These are phyloP conservation scores for Bryopsis sp. DNA, from an alignment of 139 green algal genomes.

Conservation along the genomic window DNA sequence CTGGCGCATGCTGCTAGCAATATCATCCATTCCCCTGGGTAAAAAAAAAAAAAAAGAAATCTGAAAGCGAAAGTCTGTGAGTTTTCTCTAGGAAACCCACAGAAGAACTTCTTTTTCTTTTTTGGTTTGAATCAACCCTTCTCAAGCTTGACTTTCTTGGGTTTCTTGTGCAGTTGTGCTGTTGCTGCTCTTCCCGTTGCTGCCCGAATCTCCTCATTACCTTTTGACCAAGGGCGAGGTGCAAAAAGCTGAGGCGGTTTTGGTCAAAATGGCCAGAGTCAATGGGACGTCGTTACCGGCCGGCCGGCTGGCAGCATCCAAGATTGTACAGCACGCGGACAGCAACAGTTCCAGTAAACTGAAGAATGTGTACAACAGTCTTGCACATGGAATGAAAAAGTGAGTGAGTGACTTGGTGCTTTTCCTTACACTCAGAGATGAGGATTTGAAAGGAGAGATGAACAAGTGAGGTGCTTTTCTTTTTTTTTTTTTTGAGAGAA, in stretches of 20 bases:
- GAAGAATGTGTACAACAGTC: no score
- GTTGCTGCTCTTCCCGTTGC: slow-evolving; percentile 39
- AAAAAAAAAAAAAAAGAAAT: background rate
- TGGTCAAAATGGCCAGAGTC: slow-evolving; percentile 31
- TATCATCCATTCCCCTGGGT: slow-evolving; percentile 37
- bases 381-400: no score
- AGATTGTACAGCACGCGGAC: no score
- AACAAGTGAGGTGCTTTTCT: no score
- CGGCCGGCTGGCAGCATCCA: slow-evolving; percentile 20
- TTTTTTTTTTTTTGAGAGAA: no score
- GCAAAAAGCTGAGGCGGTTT: slow-evolving; percentile 36
- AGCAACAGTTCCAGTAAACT: no score
- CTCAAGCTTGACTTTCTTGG: background rate
- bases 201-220: slow-evolving; percentile 68
- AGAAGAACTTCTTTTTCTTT: no score
- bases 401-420: no score
- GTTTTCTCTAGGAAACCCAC: background rate
- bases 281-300: slow-evolving; percentile 34
- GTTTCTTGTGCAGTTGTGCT: slow-evolving; percentile 3
- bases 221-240: slow-evolving; percentile 31
- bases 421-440: no score
- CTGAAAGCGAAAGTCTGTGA: background rate
- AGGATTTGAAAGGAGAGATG: no score
- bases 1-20: slow-evolving; percentile 55
- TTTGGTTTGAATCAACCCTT: background rate